Evolutionary conservation across 805 yeast genomes (phyloP).

Genomic region (Saccharomycopsis javanensis): DNA sequence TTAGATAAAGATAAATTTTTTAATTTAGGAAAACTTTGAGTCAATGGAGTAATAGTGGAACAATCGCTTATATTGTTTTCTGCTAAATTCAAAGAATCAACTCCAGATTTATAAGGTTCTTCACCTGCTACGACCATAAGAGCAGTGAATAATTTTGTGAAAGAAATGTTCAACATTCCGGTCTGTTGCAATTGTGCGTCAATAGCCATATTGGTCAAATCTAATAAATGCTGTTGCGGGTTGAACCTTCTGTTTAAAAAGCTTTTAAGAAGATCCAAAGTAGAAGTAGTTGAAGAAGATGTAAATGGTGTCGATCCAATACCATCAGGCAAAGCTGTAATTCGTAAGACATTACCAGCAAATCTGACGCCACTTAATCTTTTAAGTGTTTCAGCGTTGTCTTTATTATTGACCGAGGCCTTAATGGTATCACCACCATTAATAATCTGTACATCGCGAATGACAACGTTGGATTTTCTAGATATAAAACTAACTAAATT

Average conservation of each 20-base stretch:
- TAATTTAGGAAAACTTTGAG: conserved; percentile 65
- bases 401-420: conserved; percentile 45
- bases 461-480: conserved; percentile 50
- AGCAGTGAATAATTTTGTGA: conserved; percentile 82
- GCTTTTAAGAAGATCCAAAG: conserved; percentile 52
- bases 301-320: conserved; percentile 8
- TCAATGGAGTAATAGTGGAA: conserved; percentile 31
- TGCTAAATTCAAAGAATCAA: conserved; percentile 64
- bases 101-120: conserved; percentile 31
- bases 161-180: conserved; percentile 55
- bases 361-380: conserved; percentile 71
- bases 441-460: conserved; percentile 39
- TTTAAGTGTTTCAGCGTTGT: conserved; percentile 49
- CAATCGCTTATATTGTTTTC: conserved; percentile 55
- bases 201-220: conserved; percentile 51
- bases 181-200: conserved; percentile 51
- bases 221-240: conserved; percentile 52
- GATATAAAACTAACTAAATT: conserved; percentile 63
- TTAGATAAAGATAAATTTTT: conserved; percentile 72
- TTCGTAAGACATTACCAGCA: conserved; percentile 60
- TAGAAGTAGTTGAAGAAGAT: conserved; percentile 28
- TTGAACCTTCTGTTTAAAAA: conserved; percentile 64
- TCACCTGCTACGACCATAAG: conserved; percentile 69
- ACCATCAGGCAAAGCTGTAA: conserved; percentile 30
- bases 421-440: conserved; percentile 44